Percentiles rank a stretch among this genome's conserved stretches.
Conservation (phyloP, 2,329 filamentous ascomycete genomes). For the Neofusicoccum parvum region DNA sequence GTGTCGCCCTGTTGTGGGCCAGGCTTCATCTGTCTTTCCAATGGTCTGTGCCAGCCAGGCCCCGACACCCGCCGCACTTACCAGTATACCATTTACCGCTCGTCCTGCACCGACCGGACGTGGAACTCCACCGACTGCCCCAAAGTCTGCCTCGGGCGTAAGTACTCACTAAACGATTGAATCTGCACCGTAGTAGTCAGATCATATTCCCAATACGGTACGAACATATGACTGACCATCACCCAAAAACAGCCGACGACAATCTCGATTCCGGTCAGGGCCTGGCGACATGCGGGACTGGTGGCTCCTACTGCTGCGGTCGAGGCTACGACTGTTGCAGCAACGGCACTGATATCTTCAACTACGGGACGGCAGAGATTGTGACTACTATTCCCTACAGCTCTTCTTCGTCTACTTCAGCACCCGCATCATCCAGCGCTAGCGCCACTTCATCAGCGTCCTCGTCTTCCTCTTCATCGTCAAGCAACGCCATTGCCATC, state of each 20-base stretch:
- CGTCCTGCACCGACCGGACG: constrained; percentile 27
- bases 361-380: constrained; percentile 23
- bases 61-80: constrained; percentile 24
- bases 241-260: constrained; percentile 10
- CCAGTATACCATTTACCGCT: constrained; percentile 28
- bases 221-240: constrained; percentile 10
- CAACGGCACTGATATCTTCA: constrained; percentile 26
- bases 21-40: constrained; percentile 29
- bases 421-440: neutral
- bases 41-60: constrained; percentile 28
- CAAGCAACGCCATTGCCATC: constrained; percentile 23
- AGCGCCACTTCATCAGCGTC: neutral
- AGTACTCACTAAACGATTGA: constrained; percentile 7
- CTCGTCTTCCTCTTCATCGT: neutral
- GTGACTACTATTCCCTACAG: constrained; percentile 26
- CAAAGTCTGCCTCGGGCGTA: constrained; percentile 26
- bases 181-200: neutral
- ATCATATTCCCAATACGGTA: neutral
- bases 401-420: constrained; percentile 17
- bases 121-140: constrained; percentile 30
- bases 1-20: constrained; percentile 31
- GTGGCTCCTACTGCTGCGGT: constrained; percentile 27
- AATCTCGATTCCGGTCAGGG: constrained; percentile 26
- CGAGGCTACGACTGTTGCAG: constrained; percentile 27
- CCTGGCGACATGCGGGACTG: constrained; percentile 25